Evolutionary conservation across 1,284 basidiomycete species (phyloP), one percentile per base, ranked within the genome.

Genomic region (Sporisorium scitamineum): DNA sequence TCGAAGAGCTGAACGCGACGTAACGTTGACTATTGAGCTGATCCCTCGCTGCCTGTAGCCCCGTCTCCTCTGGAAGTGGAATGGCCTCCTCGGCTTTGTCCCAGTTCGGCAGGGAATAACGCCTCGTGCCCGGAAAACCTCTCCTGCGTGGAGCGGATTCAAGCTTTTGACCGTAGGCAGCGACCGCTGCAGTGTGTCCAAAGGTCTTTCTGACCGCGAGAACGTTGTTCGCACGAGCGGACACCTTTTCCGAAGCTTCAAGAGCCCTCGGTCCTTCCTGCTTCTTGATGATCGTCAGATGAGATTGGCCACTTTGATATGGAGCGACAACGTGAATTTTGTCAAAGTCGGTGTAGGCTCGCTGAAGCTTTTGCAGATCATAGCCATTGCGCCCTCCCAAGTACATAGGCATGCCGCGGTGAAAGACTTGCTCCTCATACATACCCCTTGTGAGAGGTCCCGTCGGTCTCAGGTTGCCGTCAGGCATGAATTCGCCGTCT

Each of bases 131-230:
- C n/a, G n/a, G n/a, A n/a, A n/a, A n/a, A n/a, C n/a, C n/a, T n/a
- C 27, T 29, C 24, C 31, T 31, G 16, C 14, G 14, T n/a, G 32
- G n/a, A 8, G 10, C 29, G 1, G 41, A 26, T 0, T 52, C 26
- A 0, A 54, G 42, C 29, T 27, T 50, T 10, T 37, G 18, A 2
- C 56, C 63, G 22, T 59, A 65, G 1, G 63, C 63, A 7, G 37
- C 45, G 14, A 54, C 26, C n/a, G 56, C 56, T 3, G 63, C 63
- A 5, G 52, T 42, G 3, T 59, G 37, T 10, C 63, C 63, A 26
- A 65, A 65, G 2, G 37, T 54, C 18, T 31, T 13, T 6, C 27
- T 52, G 29, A 32, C 51, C 4, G 51, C 42, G 14, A 41, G 16
- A 10, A 34, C 45, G 1, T 59, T 13, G 2, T 27, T 24, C 2